phyloP scores from a whole-genome alignment of 208 protist genomes.

The Leishmania major region DNA sequence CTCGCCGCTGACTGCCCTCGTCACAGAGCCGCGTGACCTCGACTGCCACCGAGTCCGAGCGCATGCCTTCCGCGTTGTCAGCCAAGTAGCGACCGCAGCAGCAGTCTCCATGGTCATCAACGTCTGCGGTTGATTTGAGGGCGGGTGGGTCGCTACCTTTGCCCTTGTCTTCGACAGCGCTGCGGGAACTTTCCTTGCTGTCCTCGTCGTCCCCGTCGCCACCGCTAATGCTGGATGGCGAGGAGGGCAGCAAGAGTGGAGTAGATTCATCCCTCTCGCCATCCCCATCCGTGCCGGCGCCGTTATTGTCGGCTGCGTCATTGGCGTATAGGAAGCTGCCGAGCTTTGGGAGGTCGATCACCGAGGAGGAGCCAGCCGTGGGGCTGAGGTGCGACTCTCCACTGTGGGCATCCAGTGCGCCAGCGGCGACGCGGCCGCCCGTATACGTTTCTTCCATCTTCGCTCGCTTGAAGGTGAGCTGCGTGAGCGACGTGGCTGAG shows the following conservation, averaged over 20 bases:
- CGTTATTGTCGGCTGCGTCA: neutral
- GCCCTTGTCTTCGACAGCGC: neutral
- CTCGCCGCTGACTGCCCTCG: constrained; percentile 35
- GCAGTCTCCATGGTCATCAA: neutral
- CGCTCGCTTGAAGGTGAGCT: constrained; percentile 48
- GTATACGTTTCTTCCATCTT: neutral
- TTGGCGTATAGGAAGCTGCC: constrained; percentile 45
- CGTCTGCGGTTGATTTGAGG: neutral
- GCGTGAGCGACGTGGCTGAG: constrained; percentile 74
- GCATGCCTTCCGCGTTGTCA: neutral
- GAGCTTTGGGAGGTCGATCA: constrained; percentile 42
- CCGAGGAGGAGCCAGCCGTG: neutral
- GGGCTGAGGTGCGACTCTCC: neutral
- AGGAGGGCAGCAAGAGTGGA: constrained; percentile 8
- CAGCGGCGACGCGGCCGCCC: neutral
- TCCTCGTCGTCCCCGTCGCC: neutral
- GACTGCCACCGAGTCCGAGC: neutral
- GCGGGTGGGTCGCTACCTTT: neutral
- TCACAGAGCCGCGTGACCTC: constrained; percentile 37
- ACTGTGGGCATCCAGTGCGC: neutral
- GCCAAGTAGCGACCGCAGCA: neutral
- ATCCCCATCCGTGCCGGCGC: constrained; percentile 9
- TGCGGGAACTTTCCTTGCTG: neutral
- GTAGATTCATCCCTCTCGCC: neutral
- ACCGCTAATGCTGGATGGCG: neutral